These are phyloP conservation scores for Pezicula neosporulosa DNA, from an alignment of 2,329 filamentous ascomycete species.

Conservation along the genomic window DNA sequence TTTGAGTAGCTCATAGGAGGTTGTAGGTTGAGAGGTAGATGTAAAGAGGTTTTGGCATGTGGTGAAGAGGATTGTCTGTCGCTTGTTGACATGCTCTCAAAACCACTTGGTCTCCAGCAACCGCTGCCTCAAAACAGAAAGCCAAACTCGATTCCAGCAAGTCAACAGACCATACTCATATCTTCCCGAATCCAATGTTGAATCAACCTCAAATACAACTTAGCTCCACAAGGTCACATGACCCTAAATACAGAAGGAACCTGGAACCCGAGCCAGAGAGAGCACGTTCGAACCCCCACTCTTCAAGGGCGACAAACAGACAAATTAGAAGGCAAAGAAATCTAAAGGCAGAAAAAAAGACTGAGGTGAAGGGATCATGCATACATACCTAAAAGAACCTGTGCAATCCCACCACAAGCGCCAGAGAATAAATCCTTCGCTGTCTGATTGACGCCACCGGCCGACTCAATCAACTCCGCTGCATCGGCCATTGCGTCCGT, in stretches of 20 bases:
- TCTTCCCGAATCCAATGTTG: neutral
- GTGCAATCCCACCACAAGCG: constrained; percentile 86
- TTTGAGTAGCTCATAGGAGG: neutral
- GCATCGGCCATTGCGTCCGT: constrained; percentile 22
- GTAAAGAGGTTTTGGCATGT: too few relatives aligned
- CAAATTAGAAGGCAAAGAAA: neutral
- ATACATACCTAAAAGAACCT: constrained; percentile 82
- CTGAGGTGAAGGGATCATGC: constrained; percentile 4
- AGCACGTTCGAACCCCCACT: neutral
- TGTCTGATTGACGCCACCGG: constrained; percentile 24
- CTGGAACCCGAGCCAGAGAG: too few relatives aligned
- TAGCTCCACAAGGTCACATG: too few relatives aligned
- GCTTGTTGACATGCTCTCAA: neutral
- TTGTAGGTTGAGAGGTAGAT: neutral
- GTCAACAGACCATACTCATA: neutral
- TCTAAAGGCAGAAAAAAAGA: constrained; percentile 1
- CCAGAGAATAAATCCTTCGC: constrained; percentile 87
- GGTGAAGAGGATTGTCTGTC: neutral
- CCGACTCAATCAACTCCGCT: constrained; percentile 26
- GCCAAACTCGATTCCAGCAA: neutral
- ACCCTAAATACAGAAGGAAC: too few relatives aligned
- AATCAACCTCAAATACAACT: neutral
- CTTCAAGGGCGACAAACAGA: neutral
- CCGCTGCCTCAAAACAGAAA: neutral
- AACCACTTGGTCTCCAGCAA: neutral